Conservation (phyloP, 1,284 basidiomycete species). For the Boletus chippewaensis region DNA sequence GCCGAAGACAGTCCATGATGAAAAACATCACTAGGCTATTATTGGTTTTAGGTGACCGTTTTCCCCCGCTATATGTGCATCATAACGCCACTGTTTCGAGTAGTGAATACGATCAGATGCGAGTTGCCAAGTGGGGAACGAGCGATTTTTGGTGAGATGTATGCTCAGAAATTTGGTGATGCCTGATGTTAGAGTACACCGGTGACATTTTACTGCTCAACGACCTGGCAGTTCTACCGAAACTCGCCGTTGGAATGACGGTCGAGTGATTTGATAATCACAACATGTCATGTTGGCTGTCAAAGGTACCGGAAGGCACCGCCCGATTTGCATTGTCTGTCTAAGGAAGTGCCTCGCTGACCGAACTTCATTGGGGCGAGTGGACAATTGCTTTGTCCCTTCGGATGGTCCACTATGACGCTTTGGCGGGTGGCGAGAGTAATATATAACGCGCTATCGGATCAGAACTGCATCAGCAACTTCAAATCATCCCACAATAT, state of each 20-base stretch:
- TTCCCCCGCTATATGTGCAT: neutral
- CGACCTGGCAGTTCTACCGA: neutral
- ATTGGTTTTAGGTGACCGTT: neutral
- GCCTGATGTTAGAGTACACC: neutral
- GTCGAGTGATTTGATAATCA: neutral
- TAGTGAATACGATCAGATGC: neutral
- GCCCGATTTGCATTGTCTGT: constrained; percentile 20
- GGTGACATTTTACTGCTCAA: neutral
- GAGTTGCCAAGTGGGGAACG: neutral
- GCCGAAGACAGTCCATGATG: constrained; percentile 8
- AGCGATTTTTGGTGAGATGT: constrained; percentile 7
- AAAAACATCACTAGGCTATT: constrained; percentile 11
- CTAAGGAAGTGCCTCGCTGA: constrained; percentile 2
- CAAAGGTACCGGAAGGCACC: neutral
- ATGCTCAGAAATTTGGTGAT: neutral
- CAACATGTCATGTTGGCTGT: constrained; percentile 6
- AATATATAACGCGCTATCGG: constrained; percentile 22
- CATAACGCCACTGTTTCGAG: constrained; percentile 2
- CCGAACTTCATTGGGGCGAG: constrained; percentile 8
- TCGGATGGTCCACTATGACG: constrained; percentile 5
- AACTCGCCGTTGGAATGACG: neutral
- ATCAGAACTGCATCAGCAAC: neutral
- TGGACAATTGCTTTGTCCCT: constrained; percentile 24
- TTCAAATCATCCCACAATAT: constrained; percentile 11
- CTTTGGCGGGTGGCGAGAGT: constrained; percentile 25